phyloP scores from a whole-genome alignment of 176 grass and related monocot genomes.

The Ensete ventricosum region DNA sequence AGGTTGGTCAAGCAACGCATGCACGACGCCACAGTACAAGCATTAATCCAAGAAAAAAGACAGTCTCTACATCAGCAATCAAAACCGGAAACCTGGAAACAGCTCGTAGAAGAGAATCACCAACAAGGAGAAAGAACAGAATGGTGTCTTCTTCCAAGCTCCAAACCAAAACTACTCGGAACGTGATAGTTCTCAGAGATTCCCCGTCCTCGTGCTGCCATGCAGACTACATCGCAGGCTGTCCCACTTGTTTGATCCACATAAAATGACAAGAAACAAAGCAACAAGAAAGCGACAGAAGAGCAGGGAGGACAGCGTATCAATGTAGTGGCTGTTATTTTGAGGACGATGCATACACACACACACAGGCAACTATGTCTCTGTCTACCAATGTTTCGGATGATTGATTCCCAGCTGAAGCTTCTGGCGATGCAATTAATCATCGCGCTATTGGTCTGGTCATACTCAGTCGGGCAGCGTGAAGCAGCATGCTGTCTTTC shows the following conservation, averaged over 20 bases:
- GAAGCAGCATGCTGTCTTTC: not conserved
- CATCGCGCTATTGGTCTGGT: not conserved
- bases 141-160: not conserved
- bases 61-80: not conserved
- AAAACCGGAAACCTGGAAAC: not conserved
- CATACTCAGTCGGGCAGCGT: not conserved
- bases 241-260: not conserved
- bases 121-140: not conserved
- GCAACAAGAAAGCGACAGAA: slow-evolving; percentile 4
- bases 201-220: slow-evolving; percentile 16
- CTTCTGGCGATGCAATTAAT: too few relatives aligned
- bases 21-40: not conserved
- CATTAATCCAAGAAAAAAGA: not conserved
- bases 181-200: slow-evolving; percentile 28
- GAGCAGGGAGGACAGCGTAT: slow-evolving; percentile 8
- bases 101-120: not conserved
- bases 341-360: slow-evolving; percentile 29
- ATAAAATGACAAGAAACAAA: slow-evolving; percentile 9
- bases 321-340: slow-evolving; percentile 35
- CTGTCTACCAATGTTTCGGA: too few relatives aligned
- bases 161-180: not conserved
- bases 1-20: not conserved
- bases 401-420: too few relatives aligned
- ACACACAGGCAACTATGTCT: not conserved
- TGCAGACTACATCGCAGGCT: not conserved